Evolutionary conservation across 345 rosid genomes (phyloP), one percentile per base, ranked within the genome.

Genomic region (Dimocarpus longan): DNA sequence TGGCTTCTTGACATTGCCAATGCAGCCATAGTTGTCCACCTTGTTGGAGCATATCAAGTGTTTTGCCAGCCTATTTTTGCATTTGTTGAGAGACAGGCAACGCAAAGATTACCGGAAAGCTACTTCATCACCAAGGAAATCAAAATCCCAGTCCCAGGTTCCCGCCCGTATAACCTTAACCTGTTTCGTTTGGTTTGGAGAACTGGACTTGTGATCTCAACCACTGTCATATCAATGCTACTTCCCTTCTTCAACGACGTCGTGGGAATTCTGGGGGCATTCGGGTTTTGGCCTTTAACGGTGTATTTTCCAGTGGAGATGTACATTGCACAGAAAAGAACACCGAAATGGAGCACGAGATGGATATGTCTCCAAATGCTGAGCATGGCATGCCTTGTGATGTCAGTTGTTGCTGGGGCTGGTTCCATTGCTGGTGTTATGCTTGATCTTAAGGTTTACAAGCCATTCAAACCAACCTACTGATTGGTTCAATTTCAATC

Each of bases 1-100:
- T 90, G 93, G 93, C 88, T 90, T 50, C 88, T 88, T n/a, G 93
- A 90, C 63, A 85, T 88, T 39, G 91, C 90, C 6, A 90, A 90
- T 66, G 89, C 83, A 5, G 91, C 93, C 43, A 88, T 90, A 21
- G 91, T 88, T 2, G 73, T 88, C 78, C 93, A 90, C 80, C 90
- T 88, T 12, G 87, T 90, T 42, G 91, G 91, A 46, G 93, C 93
- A 9, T 90, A 88, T 85, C 93, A 90, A 81, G 91, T 90, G 64
- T 90, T 28, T 65, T 85, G 88, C 82, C 93, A 88, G 80, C 91
- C 93, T 2, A 74, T 90, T 22, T 90, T 85, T 10, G 89, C 91
- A 74, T 90, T 87, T 82, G 5, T 88, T 5, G 91, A 90, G 81
- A 87, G 86, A 82, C 42, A 44, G 16, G 88, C 84, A 6, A 43